Percentiles rank a stretch among this genome's conserved stretches.
phyloP scores from a whole-genome alignment of 1,284 basidiomycete genomes.

The Cutaneotrichosporon mucoides region DNA sequence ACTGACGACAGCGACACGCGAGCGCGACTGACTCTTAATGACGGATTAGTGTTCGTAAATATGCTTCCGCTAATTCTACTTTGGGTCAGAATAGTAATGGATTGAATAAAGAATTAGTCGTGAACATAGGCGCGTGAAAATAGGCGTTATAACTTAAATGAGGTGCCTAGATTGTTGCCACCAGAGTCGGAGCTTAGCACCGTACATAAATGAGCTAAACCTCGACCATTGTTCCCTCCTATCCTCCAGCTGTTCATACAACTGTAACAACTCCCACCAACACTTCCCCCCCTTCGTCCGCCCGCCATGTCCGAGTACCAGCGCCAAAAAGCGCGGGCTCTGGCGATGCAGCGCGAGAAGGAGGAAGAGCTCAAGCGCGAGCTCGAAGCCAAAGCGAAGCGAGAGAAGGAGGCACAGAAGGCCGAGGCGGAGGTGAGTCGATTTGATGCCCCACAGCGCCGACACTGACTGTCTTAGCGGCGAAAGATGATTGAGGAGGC shows the following conservation, averaged over 20 bases:
- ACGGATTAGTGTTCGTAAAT: neutral
- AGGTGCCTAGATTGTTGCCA: too few species aligned
- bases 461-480: slow-evolving; percentile 16
- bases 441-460: neutral
- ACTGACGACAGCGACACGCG: slow-evolving; percentile 12
- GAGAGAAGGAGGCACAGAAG: slow-evolving; percentile 31
- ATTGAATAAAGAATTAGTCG: too few species aligned
- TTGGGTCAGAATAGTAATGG: neutral
- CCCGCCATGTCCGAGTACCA: slow-evolving; percentile 26
- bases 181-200: too few species aligned
- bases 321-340: slow-evolving; percentile 33
- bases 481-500: slow-evolving; percentile 34
- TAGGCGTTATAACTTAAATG: too few species aligned
- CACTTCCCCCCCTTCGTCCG: neutral
- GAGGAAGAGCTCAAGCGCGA: slow-evolving; percentile 35
- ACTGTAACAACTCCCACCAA: neutral
- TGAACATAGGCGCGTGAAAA: too few species aligned
- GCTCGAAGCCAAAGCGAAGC: slow-evolving; percentile 31
- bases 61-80: neutral
- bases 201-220: neutral
- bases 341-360: slow-evolving; percentile 36
- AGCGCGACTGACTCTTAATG: neutral
- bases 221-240: neutral
- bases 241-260: neutral
- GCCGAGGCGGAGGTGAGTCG: slow-evolving; percentile 40